Evolutionary conservation across 352 stramenopile genomes (phyloP), one percentile per base, ranked within the genome.

Genomic region (Globisporangium takayamanum): DNA sequence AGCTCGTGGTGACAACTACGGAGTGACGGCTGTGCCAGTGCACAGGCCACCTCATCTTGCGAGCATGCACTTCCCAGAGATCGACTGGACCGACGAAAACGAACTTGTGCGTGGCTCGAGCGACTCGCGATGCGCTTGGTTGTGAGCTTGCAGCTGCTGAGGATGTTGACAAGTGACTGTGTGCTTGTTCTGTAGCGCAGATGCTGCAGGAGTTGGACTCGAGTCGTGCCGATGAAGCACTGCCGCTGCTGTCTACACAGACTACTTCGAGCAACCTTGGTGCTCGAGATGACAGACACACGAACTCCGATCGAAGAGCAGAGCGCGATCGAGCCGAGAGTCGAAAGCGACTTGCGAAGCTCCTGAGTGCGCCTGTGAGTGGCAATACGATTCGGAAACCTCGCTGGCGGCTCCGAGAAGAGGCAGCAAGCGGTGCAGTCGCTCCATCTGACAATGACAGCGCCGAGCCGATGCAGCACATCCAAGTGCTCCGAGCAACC

Each of bases 31-130:
- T 5, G 20, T 14, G 16, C 16, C n/a, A 28, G 5, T 2, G 3
- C 16, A 25, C 11, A 20, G 6, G n/a, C 10, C 44, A 10, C 25
- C 44, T 7, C 3, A 26, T 14, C 44, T 22, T 49, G 44, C n/a
- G 44, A 49, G 44, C 20, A 26, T 25, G 20, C 11, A 20, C 5
- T 44, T 84, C 10, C 78, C 74, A 11, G 66, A 81, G 42, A 51
- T 88, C 50, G 60, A 73, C 28, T 88, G 78, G 78, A 88, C 72
- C 4, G 72, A 82, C 25, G 65, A 81, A 53, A 73, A 83, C 51
- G 78, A 88, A 66, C 36, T 74, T 54, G 77, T 85, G 50, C 20
- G 50, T 55, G 33, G 33, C 33, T 14, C 33, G 33, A 39, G 7
- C 33, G 10, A 39, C 30, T 36, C 30, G 30, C 33, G 33, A 14